phyloP scores from a whole-genome alignment of 352 stramenopile species.

The Poterioochromonas sp. region DNA sequence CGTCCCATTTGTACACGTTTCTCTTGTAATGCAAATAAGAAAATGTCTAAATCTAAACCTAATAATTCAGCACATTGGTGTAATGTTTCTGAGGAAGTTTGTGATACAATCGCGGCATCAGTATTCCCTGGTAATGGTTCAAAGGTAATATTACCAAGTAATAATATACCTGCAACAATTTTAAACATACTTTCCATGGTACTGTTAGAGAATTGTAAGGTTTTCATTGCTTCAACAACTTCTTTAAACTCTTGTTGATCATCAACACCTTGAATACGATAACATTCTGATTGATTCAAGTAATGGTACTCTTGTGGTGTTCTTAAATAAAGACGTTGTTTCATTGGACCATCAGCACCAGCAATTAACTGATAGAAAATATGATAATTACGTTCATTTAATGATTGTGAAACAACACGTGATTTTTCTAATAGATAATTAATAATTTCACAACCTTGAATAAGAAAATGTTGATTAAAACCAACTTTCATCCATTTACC shows the following conservation, averaged over 20 bases:
- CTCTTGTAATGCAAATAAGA: constrained; percentile 55
- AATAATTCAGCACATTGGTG: constrained; percentile 50
- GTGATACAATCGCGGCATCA: not conserved
- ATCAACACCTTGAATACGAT: constrained; percentile 61
- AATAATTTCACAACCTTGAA: constrained; percentile 66
- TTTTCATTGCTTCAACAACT: constrained; percentile 63
- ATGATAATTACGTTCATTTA: constrained; percentile 94
- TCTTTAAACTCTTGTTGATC: constrained; percentile 73
- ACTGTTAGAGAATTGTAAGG: constrained; percentile 50
- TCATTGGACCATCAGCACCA: not conserved
- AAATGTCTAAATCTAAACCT: constrained; percentile 49
- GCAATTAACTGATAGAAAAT: constrained; percentile 92
- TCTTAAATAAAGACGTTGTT: constrained; percentile 56
- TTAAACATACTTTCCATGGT: constrained; percentile 68
- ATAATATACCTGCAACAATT: constrained; percentile 79
- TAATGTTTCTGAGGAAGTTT: constrained; percentile 38
- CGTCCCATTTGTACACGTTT: constrained; percentile 53
- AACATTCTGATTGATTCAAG: constrained; percentile 75
- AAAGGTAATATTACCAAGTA: constrained; percentile 89
- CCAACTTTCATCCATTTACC: constrained; percentile 86
- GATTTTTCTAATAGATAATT: constrained; percentile 93
- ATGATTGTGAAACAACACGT: constrained; percentile 68
- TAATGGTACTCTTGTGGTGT: constrained; percentile 68
- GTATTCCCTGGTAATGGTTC: constrained; percentile 70
- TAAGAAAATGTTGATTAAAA: constrained; percentile 68